Conservation (phyloP, 1,284 basidiomycete species). For the Cutaneotrichosporon sp. region DNA sequence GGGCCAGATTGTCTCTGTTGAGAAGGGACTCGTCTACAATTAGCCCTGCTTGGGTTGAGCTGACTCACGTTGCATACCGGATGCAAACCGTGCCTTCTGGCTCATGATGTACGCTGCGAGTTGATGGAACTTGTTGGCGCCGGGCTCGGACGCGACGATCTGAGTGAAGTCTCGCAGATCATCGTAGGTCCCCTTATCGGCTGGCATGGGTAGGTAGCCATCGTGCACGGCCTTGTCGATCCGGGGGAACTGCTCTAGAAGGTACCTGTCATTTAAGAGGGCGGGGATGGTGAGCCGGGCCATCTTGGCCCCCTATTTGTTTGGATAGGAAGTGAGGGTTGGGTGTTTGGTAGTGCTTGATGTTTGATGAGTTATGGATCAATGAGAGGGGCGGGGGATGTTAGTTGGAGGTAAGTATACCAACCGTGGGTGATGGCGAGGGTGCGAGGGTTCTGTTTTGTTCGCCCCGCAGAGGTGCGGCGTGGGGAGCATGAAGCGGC, state of each 20-base stretch:
- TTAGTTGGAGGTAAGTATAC: neutral
- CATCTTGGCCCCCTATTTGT: neutral
- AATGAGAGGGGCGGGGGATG: neutral
- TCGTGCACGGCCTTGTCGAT: neutral
- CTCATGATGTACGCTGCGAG: neutral
- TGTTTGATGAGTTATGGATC: neutral
- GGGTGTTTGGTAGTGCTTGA: too few relatives aligned
- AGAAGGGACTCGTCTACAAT: neutral
- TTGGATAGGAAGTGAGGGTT: too few relatives aligned
- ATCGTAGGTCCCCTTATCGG: neutral
- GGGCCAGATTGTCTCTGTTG: too few relatives aligned
- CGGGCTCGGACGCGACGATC: neutral
- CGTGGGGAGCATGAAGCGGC: too few relatives aligned
- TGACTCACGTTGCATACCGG: neutral
- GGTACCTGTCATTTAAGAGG: neutral
- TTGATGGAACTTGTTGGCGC: neutral
- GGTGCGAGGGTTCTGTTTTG: too few relatives aligned
- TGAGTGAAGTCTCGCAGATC: neutral
- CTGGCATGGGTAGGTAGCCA: neutral
- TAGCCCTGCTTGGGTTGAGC: neutral
- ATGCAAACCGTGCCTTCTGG: neutral
- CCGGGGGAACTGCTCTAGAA: neutral
- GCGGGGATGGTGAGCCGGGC: neutral
- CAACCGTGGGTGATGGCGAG: too few relatives aligned
- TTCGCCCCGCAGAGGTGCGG: too few relatives aligned